A percentile compares a stretch with the other conserved stretches of the same genome.
Conservation (phyloP, 2,329 filamentous ascomycete species). For the Stagonosporopsis chrysanthemi region DNA sequence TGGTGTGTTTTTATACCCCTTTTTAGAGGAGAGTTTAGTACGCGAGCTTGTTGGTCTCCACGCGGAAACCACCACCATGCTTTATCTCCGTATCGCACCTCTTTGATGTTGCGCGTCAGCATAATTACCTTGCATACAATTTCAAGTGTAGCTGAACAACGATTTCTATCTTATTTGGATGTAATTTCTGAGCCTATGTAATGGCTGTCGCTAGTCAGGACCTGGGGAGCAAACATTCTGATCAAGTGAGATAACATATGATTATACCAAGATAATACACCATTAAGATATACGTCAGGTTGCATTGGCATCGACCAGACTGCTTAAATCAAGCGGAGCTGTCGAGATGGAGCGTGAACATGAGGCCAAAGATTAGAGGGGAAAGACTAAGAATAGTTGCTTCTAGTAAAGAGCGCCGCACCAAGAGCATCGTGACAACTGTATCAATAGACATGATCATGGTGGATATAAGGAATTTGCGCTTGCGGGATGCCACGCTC, state of each 20-base stretch:
- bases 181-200: no score
- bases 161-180: no score
- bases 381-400: conserved; percentile 35
- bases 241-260: no score
- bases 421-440: conserved; percentile 30
- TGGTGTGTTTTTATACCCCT: neutral
- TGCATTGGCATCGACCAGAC: neutral
- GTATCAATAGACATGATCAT: conserved; percentile 28
- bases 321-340: conserved; percentile 24
- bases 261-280: neutral
- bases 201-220: no score
- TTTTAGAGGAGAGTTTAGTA: neutral
- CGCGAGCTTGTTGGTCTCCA: no score
- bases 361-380: conserved; percentile 32
- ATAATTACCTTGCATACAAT: no score
- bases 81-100: no score
- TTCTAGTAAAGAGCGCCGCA: conserved; percentile 29
- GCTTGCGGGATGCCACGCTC: conserved; percentile 28
- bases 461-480: conserved; percentile 31
- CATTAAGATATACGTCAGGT: neutral
- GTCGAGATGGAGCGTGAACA: conserved; percentile 33
- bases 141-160: no score
- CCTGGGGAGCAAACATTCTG: no score
- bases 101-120: no score
- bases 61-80: neutral